These are phyloP conservation scores for Dacryopinax primogenitus DNA, from an alignment of 768 basidiomycete genomes.

Conservation along the genomic window DNA sequence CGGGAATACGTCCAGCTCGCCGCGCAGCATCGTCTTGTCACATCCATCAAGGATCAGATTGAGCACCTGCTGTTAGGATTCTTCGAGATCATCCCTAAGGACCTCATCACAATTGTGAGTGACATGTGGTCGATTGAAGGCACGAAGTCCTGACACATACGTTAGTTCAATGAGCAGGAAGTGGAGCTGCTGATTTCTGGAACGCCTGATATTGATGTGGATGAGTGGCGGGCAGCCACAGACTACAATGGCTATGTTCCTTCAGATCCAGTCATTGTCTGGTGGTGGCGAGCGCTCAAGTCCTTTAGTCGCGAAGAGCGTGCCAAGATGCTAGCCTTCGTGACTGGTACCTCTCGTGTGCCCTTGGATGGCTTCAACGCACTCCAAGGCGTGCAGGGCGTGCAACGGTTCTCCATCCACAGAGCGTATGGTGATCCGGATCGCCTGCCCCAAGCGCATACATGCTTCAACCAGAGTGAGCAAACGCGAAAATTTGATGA, in stretches of 20 bases:
- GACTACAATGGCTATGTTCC: constrained; percentile 80
- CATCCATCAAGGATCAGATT: constrained; percentile 92
- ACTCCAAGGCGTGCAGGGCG: constrained; percentile 81
- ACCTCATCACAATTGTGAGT: constrained; percentile 81
- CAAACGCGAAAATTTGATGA: not conserved
- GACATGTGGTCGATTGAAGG: constrained; percentile 7
- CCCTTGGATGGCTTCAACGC: constrained; percentile 90
- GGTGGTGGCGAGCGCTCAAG: constrained; percentile 99
- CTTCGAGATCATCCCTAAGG: constrained; percentile 96
- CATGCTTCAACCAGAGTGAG: constrained; percentile 76
- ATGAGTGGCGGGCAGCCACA: constrained; percentile 89
- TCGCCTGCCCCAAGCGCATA: constrained; percentile 78
- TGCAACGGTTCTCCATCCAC: constrained; percentile 91
- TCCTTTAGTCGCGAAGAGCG: constrained; percentile 94
- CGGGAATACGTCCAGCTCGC: constrained; percentile 91
- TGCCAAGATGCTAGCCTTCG: constrained; percentile 94
- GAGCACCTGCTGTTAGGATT: constrained; percentile 81
- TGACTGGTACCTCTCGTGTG: constrained; percentile 76
- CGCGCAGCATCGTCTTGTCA: constrained; percentile 83
- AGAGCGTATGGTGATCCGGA: constrained; percentile 79
- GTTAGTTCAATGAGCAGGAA: constrained; percentile 86
- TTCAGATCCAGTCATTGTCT: constrained; percentile 89
- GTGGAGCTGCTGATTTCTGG: constrained; percentile 89
- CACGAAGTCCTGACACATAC: constrained; percentile 9
- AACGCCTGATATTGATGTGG: constrained; percentile 96